Percentiles rank a stretch among this genome's conserved stretches.
phyloP scores from a whole-genome alignment of 2,329 filamentous ascomycete genomes.

The Teratosphaeriaceae sp. region DNA sequence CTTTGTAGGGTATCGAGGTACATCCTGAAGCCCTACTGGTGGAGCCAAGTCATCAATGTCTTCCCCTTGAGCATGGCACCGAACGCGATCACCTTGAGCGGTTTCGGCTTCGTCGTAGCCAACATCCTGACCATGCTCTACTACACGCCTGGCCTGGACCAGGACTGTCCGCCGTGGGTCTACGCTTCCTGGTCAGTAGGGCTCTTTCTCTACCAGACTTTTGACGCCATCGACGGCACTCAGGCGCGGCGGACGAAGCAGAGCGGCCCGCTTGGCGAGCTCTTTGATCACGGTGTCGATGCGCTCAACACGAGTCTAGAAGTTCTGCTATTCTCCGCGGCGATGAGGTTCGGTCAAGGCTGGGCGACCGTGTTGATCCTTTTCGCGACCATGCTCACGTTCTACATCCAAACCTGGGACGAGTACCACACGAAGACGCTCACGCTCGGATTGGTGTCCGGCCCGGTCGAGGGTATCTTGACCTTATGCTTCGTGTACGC shows the following conservation, averaged over 20 bases:
- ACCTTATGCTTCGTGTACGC: slow-evolving; percentile 76
- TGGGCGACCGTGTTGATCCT: slow-evolving; percentile 82
- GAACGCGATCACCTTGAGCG: slow-evolving; percentile 73
- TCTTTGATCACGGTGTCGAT: slow-evolving; percentile 97
- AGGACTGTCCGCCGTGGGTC: slow-evolving; percentile 91
- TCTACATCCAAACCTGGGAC: slow-evolving; percentile 98
- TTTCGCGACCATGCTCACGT: slow-evolving; percentile 71
- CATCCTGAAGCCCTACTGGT: slow-evolving; percentile 97
- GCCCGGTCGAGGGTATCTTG: slow-evolving; percentile 89
- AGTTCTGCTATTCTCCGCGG: slow-evolving; percentile 82
- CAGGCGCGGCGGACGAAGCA: slow-evolving; percentile 92
- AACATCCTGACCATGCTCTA: slow-evolving; percentile 91
- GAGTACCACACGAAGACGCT: slow-evolving; percentile 98
- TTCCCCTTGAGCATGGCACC: slow-evolving; percentile 94
- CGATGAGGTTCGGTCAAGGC: slow-evolving; percentile 86
- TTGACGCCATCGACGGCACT: slow-evolving; percentile 91
- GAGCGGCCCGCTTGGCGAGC: slow-evolving; percentile 86
- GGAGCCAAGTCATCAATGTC: slow-evolving; percentile 82
- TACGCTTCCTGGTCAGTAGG: slow-evolving; percentile 88
- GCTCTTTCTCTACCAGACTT: slow-evolving; percentile 94
- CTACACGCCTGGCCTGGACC: slow-evolving; percentile 91
- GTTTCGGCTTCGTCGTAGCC: slow-evolving; percentile 85
- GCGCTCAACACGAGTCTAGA: slow-evolving; percentile 94
- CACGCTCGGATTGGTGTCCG: slow-evolving; percentile 84
- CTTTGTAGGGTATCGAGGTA: slow-evolving; percentile 90